Evolutionary conservation across 805 yeast genomes (phyloP), one percentile per base, ranked within the genome.

Genomic region (Yamadazyma paraphyllophila): DNA sequence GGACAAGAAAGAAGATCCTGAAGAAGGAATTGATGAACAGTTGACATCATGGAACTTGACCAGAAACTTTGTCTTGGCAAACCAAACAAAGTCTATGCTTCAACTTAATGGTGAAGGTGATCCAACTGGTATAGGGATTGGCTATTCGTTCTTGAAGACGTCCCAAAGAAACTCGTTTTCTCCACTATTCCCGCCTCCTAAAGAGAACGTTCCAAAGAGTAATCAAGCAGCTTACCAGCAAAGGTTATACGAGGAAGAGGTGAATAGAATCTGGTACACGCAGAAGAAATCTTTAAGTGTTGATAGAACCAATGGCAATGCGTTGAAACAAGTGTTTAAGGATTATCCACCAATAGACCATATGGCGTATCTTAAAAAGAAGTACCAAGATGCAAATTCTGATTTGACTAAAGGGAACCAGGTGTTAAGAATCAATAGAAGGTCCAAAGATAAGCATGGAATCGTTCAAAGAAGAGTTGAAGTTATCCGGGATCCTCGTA

Each of bases 31-130:
- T 30, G 90, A 88, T 53, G 96, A 89, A 54, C 96, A 89, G 57
- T 67, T 88, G 41, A 84, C 97, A 1, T 92, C 97, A 0, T 94
- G 99, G 99, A 91, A 88, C 62, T 74, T 85, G n/a, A 83, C 97
- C 0, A 77, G 89, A 49, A 94, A 94, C 63, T 94, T 94, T 59
- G 81, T 91, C 44, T 88, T 83, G 62, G 94, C 98, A 2, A 90
- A 96, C 17, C 98, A 91, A 61, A 96, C 97, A 45, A 91, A 95
- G 58, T 95, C 97, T 0, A 94, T 94, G 97, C 74, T 94, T 36
- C 97, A 90, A 59, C 78, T 94, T 20, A 88, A 88, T 60, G 97
- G 97, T 11, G 91, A 84, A 44, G 98, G 98, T 40, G 98, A 94
- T 62, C 96, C 96, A 1, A 82, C 96, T 0, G 96, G 96, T 17